Evolutionary conservation across 23 red algal genomes (phyloP), one percentile per base, ranked within the genome.

Genomic region (Gracilaria gracilis): DNA sequence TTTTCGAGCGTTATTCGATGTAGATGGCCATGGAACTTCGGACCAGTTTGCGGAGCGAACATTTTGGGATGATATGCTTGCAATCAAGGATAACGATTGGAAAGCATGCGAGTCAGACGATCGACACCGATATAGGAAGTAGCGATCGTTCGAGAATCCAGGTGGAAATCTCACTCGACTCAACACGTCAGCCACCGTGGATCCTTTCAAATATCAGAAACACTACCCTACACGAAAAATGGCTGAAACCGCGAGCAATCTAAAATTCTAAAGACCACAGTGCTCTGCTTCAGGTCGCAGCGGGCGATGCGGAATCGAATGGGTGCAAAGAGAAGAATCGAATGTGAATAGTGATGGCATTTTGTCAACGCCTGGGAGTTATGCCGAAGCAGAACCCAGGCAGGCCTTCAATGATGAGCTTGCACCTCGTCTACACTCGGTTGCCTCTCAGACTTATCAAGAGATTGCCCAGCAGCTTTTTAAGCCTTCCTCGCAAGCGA

Each of bases 191-290:
- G 77, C 64, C 8, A 75, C 88, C 4, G 88, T 92, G 20, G 88
- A 92, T 36, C 77, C 88, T 0, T 92, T 92, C 51, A 76, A 76
- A 34, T 92, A 83, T 38, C 88, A 83, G 64, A 92, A 92, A 33
- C 44, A 75, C 9, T 92, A 83, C 25, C 88, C 88, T 0, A 75
- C 75, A 49, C 38, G 79, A 2, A 29, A 83, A 83, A 92, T 92
- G 76, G 77, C 88, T 6, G 88, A 92, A 70, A 83, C 42, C 46
- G 79, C 58, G 29, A 48, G 88, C 0, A 74, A 74, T 12, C 36
- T 92, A 1, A 77, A 82, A 14, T 92, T 83, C 35, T 76, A 83
- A 25, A 51, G 46, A 37, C 88, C 76, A 20, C 47, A 34, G 15
- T 48, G 67, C 6, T 23, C 66, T 9, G 84, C 66, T 3, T 27